Evolutionary conservation across 345 rosid genomes (phyloP), one percentile per base, ranked within the genome.

Genomic region (Conringia planisiliqua): DNA sequence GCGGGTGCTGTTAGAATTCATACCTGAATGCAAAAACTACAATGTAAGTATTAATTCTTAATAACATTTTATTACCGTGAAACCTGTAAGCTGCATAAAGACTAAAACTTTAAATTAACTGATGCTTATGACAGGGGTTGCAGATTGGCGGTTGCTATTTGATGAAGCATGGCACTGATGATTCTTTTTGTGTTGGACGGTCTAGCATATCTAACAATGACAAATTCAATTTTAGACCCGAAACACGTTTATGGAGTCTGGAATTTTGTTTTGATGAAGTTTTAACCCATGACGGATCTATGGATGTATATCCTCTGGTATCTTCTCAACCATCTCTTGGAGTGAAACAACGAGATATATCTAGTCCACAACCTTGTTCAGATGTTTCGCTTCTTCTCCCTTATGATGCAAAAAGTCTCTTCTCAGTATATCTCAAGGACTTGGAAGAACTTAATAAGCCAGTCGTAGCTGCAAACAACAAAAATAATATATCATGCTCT

Each of bases 81-180:
- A 36, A 36, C 36, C 8, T 35, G 9, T 4, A 33, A 54, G 51
- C 54, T 70, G 60, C 66, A 27, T 9, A 48, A 24, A 64, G 32
- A 13, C 43, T 47, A 38, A 70, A 57, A n/a, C 29, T 58, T 27
- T 63, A 12, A 55, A 7, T 33, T 47, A 36, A 51, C 62, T 68
- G 18, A 42, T 64, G 46, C 1, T 64, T 55, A 64, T 27, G 56
- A 47, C 91, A 91, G 96, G 62, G 40, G 26, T 79, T 94, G 85
- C 88, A 88, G 86, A 86, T 91, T 78, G 98, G 90, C 39, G 72
- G 83, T 60, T 88, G 74, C 79, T 91, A 91, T 80, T 74, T 89
- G 54, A 75, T 84, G 72, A 91, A 83, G 72, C 91, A 88, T 67
- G 61, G 59, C 27, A 20, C 30, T 24, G 85, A 84, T 70, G 91